Evolutionary conservation across 2,329 filamentous ascomycete genomes (phyloP), one percentile per base, ranked within the genome.

Genomic region (Clathrospora elynae): DNA sequence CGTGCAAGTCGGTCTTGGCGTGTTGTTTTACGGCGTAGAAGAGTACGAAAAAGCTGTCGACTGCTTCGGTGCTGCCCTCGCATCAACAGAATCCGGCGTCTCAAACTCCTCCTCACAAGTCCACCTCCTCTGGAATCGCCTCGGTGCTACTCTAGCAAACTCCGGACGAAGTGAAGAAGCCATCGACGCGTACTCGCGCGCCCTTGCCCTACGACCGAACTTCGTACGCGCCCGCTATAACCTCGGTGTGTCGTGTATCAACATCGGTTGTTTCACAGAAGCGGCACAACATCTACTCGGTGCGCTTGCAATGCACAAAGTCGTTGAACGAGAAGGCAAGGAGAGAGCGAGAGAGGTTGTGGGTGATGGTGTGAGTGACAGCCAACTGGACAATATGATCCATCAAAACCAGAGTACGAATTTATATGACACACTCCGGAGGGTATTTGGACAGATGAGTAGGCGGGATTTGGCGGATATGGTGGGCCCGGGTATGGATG

Each of bases 11-110:
- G 93, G 93, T 1, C 80, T 99, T 1, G 95, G 95, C 23, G 93
- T 99, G 4, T 81, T 99, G 11, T 97, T 99, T 76, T 99, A 99
- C 73, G 93, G 92, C 36, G 90, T 89, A 19, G 93, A 99, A 72
- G 92, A 97, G 67, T 97, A 96, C 75, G 89, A 93, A 68, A 99
- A 99, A 75, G 93, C 93, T 0, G 92, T 99, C 24, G 93, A 99
- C 76, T 99, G 95, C 77, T 99, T 99, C 81, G 88, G 87, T 42
- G 86, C 92, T 1, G 92, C 95, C 1, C 82, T 99, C 16, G 88
- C 89, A 46, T 89, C 84, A 16, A 90, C 88, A 1, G 90, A 96
- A 71, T 81, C 85, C 23, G 93, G 93, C 45, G 83, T 83, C 6
- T 87, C 85, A 46, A 97, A 96, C 73, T 85, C 89, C 51, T 83